Evolutionary conservation across 441 rosid genomes (phyloP), one percentile per base, ranked within the genome.

Genomic region (Pelargonium myrrhifolium): DNA sequence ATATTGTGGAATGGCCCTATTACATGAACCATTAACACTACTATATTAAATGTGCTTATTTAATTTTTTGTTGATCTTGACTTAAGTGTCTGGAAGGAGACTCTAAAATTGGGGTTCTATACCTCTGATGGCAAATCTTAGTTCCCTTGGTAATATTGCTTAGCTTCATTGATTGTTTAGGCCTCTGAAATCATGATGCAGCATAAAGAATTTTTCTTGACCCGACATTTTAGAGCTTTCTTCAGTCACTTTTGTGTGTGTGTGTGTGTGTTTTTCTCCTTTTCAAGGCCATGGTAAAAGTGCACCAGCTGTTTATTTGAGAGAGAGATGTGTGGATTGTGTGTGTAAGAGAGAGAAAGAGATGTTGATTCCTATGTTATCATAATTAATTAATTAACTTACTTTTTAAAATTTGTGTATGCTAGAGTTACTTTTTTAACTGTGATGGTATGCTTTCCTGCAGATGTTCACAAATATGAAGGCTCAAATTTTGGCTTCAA

Each of bases 401-500:
- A 47, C 3, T 14, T n/a, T 21, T 60, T 60, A 22, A 22, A 26
- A 58, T 20, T 22, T 22, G 2, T 60, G 39, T 12, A 14, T 60
- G 24, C 39, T 10, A 3, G 39, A 28, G 24, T 20, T 20, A n/a
- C 28, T 39, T 69, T 10, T 64, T 62, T 67, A 66, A 31, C 65
- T 70, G 20, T 31, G 65, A 35, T 17, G 68, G 28, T 11, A 15
- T 47, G 26, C 53, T 75, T 70, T 14, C 76, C 76, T 74, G 85
- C 96, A 95, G 99, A 80, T 89, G 65, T 89, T 87, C 76, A 69
- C 97, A 21, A 93, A 87, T 77, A 73, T 95, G 77, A 95, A 87
- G 81, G 87, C 95, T 76, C 93, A 83, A 77, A 89, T 95, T 80
- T 85, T 95, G 80, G 82, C 89, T 61, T 85, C 98, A 67, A 98